phyloP scores from a whole-genome alignment of 1,284 basidiomycete genomes.

The Fomes fomentarius region DNA sequence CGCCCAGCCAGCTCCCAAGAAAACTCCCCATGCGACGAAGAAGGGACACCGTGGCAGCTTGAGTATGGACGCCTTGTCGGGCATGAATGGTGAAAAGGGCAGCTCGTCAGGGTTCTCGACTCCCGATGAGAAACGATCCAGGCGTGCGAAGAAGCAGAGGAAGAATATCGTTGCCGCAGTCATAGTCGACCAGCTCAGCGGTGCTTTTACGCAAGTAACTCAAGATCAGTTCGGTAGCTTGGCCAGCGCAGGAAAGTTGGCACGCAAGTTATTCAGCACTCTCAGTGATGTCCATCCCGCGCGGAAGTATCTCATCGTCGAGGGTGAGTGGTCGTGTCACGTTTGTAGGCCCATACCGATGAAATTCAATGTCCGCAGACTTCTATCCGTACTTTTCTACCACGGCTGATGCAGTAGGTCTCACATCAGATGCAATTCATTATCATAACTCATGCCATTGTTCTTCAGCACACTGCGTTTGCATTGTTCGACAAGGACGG shows the following conservation, averaged over 20 bases:
- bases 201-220: conserved; percentile 71
- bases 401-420: conserved; percentile 68
- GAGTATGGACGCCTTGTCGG: conserved; percentile 24
- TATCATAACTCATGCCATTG: not conserved
- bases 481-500: conserved; percentile 81
- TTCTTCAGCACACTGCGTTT: conserved; percentile 68
- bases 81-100: conserved; percentile 34
- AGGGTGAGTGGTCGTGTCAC: conserved; percentile 45
- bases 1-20: conserved; percentile 48
- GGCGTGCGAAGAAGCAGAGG: conserved; percentile 41
- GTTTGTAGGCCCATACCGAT: not conserved
- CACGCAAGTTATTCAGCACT: conserved; percentile 73
- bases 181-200: conserved; percentile 73
- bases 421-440: too few relatives aligned
- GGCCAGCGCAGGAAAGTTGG: conserved; percentile 72
- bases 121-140: conserved; percentile 24
- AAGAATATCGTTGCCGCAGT: conserved; percentile 61
- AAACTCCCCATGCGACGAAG: conserved; percentile 33
- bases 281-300: conserved; percentile 64
- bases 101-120: conserved; percentile 15
- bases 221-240: conserved; percentile 59
- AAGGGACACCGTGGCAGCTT: conserved; percentile 38
- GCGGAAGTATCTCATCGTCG: conserved; percentile 63
- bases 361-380: conserved; percentile 41
- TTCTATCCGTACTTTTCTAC: conserved; percentile 80